These are phyloP conservation scores for Sporothrix phasma DNA, from an alignment of 2,329 filamentous ascomycete species.

Conservation along the genomic window DNA sequence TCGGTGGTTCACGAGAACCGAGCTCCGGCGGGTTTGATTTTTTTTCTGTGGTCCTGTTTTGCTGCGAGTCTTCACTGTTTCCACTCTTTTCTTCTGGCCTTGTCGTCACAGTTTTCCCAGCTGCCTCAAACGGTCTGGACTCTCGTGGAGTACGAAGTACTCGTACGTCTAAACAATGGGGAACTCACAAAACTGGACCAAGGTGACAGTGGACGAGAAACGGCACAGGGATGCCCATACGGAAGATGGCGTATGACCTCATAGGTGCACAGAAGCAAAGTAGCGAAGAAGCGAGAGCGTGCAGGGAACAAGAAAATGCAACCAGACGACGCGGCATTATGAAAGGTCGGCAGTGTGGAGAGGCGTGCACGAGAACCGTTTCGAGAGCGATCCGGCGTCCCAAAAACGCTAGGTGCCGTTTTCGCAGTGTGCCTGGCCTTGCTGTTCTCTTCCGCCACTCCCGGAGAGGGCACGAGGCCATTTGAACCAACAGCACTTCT, in stretches of 20 bases:
- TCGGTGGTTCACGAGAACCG: not conserved
- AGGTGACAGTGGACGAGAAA: not conserved
- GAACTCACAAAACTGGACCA: not conserved
- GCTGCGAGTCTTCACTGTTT: not conserved
- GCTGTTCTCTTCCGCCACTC: not conserved
- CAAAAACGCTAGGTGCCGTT: not conserved
- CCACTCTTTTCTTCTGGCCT: not conserved
- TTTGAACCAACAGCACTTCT: not conserved
- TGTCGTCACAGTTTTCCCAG: not conserved
- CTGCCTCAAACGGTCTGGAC: not conserved
- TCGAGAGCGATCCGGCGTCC: not conserved
- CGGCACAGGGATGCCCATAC: not conserved
- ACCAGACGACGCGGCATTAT: not conserved
- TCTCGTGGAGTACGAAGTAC: not conserved
- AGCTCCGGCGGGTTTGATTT: not conserved
- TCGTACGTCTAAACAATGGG: not conserved
- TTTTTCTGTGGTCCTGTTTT: not conserved
- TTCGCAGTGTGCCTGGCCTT: not conserved
- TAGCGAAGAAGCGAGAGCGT: not conserved
- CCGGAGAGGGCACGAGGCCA: conserved; percentile 2
- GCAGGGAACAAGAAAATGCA: not conserved
- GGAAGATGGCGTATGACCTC: not conserved
- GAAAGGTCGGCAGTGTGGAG: not conserved
- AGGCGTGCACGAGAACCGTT: not conserved
- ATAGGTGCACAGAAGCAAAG: not conserved